Evolutionary conservation across 768 basidiomycete species (phyloP).

Genomic region (Termitomyces sp.): DNA sequence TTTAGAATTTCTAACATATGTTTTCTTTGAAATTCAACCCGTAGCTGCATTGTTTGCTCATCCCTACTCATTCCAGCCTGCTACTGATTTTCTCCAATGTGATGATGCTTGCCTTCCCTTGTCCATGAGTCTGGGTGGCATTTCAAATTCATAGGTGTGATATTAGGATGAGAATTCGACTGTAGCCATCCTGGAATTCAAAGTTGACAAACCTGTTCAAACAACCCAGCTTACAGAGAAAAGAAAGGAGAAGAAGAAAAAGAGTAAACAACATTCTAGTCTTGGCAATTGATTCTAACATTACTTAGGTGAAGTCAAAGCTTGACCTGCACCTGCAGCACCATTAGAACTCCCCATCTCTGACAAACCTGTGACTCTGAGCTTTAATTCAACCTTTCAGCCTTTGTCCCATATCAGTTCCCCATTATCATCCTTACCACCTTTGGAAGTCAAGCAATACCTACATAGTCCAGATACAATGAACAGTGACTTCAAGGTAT

Average conservation of each 20-base stretch:
- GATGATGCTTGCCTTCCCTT: constrained; percentile 77
- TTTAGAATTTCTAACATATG: too few species aligned
- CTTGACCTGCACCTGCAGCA: constrained; percentile 36
- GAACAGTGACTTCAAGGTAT: too few species aligned
- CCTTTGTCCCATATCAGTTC: neutral
- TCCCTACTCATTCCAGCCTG: constrained; percentile 83
- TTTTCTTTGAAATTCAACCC: constrained; percentile 43
- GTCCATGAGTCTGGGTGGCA: constrained; percentile 65
- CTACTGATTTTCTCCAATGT: constrained; percentile 67
- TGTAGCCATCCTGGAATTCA: constrained; percentile 72
- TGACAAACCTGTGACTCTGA: constrained; percentile 79
- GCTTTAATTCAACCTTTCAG: constrained; percentile 33
- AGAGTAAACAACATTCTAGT: constrained; percentile 19
- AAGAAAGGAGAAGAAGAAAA: constrained; percentile 67
- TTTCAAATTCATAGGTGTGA: constrained; percentile 69
- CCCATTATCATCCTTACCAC: neutral
- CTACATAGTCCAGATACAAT: too few species aligned
- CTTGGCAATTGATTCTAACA: neutral
- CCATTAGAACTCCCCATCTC: constrained; percentile 72
- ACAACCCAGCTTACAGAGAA: constrained; percentile 33
- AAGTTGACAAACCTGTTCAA: constrained; percentile 60
- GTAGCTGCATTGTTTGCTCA: constrained; percentile 94
- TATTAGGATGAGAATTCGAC: constrained; percentile 93
- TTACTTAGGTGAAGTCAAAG: constrained; percentile 24
- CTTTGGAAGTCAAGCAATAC: neutral